Percentiles rank a stretch among this genome's conserved stretches.
phyloP scores from a whole-genome alignment of 345 rosid genomes.

The Syzygium aqueum region DNA sequence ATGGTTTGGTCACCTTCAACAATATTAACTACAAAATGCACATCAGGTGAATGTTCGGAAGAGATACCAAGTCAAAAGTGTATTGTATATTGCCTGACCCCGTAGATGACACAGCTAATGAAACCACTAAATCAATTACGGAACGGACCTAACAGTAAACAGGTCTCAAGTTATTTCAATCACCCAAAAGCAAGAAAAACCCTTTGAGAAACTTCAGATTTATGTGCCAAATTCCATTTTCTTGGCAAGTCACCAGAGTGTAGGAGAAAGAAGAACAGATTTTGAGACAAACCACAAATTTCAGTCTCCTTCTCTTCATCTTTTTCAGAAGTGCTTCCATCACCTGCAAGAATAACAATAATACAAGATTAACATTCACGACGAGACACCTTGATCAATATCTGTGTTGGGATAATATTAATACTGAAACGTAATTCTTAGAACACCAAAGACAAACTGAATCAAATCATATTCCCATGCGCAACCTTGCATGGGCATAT shows the following conservation, averaged over 20 bases:
- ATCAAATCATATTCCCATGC: background rate
- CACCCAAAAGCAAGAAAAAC: background rate
- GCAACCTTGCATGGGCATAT: background rate
- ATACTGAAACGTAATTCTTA: background rate
- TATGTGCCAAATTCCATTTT: background rate
- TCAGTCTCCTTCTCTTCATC: conserved; percentile 18
- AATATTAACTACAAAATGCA: conserved; percentile 8
- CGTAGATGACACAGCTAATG: background rate
- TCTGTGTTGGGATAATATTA: background rate
- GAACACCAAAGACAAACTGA: background rate
- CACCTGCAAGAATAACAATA: conserved; percentile 23
- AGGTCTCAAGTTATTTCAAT: background rate
- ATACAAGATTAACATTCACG: background rate
- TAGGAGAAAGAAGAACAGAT: background rate
- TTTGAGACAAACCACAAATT: conserved; percentile 24
- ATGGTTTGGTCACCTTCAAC: conserved; percentile 13
- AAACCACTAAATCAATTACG: background rate
- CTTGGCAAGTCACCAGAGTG: background rate
- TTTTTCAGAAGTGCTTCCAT: conserved; percentile 26
- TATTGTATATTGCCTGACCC: background rate
- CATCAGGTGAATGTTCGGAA: background rate
- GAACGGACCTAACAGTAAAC: background rate
- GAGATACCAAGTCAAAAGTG: background rate
- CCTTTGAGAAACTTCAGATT: background rate
- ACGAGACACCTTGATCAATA: background rate